Percentiles rank a stretch among this genome's conserved stretches.
Conservation (phyloP, 768 basidiomycete species). For the Asterophora lycoperdoides region DNA sequence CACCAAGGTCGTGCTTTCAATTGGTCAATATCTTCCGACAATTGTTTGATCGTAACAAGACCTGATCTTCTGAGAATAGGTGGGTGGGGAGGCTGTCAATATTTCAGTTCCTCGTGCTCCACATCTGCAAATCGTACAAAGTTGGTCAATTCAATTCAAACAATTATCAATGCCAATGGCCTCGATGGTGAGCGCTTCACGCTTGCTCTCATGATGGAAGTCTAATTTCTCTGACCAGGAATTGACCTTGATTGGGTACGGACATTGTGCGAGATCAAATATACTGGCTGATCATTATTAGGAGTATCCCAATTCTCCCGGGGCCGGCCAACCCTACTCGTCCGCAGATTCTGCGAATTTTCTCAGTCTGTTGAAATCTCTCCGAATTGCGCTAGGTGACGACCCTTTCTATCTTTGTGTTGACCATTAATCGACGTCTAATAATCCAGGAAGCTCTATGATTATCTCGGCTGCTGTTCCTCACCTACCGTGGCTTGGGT, state of each 20-base stretch:
- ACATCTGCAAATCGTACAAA: constrained; percentile 44
- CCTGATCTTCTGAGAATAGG: constrained; percentile 32
- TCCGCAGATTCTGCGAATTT: constrained; percentile 62
- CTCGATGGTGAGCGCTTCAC: constrained; percentile 58
- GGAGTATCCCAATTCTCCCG: constrained; percentile 71
- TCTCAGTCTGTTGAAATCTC: constrained; percentile 51
- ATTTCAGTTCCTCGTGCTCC: constrained; percentile 60
- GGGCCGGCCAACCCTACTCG: constrained; percentile 58
- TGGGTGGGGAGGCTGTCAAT: constrained; percentile 70
- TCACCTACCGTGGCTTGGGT: constrained; percentile 62
- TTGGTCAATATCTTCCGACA: too few relatives aligned
- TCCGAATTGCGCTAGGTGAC: constrained; percentile 53
- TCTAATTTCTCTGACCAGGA: constrained; percentile 15
- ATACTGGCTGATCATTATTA: constrained; percentile 17
- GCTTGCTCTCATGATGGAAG: not conserved
- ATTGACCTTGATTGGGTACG: constrained; percentile 55
- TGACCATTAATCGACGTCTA: too few relatives aligned
- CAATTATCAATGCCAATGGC: constrained; percentile 52
- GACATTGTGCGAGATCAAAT: not conserved
- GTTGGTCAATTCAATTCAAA: constrained; percentile 53
- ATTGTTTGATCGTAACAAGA: too few relatives aligned
- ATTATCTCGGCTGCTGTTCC: constrained; percentile 69
- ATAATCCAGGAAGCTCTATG: constrained; percentile 39
- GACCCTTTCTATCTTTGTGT: too few relatives aligned
- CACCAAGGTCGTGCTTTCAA: constrained; percentile 62